Percentiles rank a stretch among this genome's conserved stretches.
These are phyloP conservation scores for Chaetomiaceae sp. DNA, from an alignment of 2,329 filamentous ascomycete genomes.

Conservation along the genomic window DNA sequence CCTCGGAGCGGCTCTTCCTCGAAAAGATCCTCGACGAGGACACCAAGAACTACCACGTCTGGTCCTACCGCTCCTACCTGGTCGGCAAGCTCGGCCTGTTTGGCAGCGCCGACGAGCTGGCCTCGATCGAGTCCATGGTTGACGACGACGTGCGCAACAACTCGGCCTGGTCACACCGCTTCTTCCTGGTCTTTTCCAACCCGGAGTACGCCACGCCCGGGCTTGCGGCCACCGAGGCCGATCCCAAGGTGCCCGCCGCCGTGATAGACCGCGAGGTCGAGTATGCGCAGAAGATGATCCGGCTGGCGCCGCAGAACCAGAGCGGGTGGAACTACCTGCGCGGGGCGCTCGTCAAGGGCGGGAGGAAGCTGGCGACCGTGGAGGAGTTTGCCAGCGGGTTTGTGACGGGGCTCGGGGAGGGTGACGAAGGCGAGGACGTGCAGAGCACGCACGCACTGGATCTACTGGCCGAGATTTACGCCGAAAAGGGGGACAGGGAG, in stretches of 20 bases:
- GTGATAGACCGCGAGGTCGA: slow-evolving; percentile 69
- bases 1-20: slow-evolving; percentile 71
- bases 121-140: slow-evolving; percentile 67
- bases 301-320: slow-evolving; percentile 84
- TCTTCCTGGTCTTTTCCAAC: slow-evolving; percentile 79
- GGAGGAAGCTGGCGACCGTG: slow-evolving; percentile 42
- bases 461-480: slow-evolving; percentile 64
- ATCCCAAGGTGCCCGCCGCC: slow-evolving; percentile 53
- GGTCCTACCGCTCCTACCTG: slow-evolving; percentile 82
- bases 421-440: slow-evolving; percentile 46
- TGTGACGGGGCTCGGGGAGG: slow-evolving; percentile 42
- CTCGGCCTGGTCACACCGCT: slow-evolving; percentile 95
- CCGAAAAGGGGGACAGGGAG: slow-evolving; percentile 49
- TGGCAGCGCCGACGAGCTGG: slow-evolving; percentile 58
- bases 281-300: slow-evolving; percentile 69
- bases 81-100: slow-evolving; percentile 63
- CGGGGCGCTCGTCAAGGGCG: slow-evolving; percentile 67
- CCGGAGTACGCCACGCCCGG: slow-evolving; percentile 45
- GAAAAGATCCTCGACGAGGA: slow-evolving; percentile 76
- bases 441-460: slow-evolving; percentile 65
- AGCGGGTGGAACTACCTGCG: slow-evolving; percentile 90
- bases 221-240: slow-evolving; percentile 46
- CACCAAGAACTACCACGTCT: slow-evolving; percentile 97
- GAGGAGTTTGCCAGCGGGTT: slow-evolving; percentile 49
- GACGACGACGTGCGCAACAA: slow-evolving; percentile 86